Evolutionary conservation across 495 filamentous ascomycete species (phyloP).

Genomic region (Oidiodendron maius): DNA sequence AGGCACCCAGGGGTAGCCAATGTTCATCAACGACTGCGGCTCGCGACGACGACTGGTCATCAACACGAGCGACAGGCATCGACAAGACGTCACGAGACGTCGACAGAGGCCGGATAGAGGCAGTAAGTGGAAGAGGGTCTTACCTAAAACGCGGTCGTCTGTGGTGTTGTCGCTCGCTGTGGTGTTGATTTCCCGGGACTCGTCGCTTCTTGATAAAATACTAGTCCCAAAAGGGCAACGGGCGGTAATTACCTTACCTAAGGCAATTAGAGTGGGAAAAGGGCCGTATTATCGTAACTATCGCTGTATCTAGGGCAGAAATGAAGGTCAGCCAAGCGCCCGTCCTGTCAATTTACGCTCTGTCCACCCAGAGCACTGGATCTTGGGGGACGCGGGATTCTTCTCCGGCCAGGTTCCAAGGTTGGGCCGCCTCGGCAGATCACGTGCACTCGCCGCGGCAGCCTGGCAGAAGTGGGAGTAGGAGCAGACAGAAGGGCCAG

Average conservation of each 20-base stretch:
- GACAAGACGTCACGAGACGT: slow-evolving; percentile 23
- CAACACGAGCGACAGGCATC: slow-evolving; percentile 5
- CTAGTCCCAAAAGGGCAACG: background rate
- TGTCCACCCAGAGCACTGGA: too few species aligned
- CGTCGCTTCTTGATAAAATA: background rate
- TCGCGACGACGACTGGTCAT: slow-evolving; percentile 6
- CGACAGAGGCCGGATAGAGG: slow-evolving; percentile 9
- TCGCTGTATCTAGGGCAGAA: too few species aligned
- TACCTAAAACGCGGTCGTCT: slow-evolving; percentile 21
- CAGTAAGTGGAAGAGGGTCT: slow-evolving; percentile 20
- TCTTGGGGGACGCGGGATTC: too few species aligned
- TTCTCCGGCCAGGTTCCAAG: too few species aligned
- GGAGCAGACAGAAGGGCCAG: too few species aligned
- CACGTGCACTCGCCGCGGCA: too few species aligned
- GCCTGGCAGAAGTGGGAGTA: too few species aligned
- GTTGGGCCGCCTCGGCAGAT: too few species aligned
- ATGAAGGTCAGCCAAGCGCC: too few species aligned
- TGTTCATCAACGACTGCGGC: slow-evolving; percentile 14
- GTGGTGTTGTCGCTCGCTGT: background rate
- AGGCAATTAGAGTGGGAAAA: too few species aligned
- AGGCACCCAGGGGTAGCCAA: slow-evolving; percentile 13
- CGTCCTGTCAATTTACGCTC: too few species aligned
- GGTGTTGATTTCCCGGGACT: slow-evolving; percentile 5
- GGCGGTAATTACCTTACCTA: background rate
- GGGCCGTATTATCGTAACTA: too few species aligned